Evolutionary conservation across 2,329 filamentous ascomycete species (phyloP).

Genomic region (Ceratocystis alfenasii): DNA sequence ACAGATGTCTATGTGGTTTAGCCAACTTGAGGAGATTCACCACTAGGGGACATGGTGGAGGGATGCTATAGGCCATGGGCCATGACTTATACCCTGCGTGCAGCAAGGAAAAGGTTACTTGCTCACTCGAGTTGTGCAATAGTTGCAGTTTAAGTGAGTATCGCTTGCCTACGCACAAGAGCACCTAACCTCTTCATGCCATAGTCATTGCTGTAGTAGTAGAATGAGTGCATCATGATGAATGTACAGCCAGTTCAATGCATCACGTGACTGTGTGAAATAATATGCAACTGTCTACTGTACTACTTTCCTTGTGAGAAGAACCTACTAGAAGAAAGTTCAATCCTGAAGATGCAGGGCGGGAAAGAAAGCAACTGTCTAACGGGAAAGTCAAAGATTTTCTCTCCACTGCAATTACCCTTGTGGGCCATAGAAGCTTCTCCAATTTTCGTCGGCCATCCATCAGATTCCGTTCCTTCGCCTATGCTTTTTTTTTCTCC

Average conservation of each 20-base stretch:
- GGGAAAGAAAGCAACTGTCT: not conserved
- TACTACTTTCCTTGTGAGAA: not conserved
- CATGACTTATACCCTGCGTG: not conserved
- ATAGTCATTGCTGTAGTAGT: no score
- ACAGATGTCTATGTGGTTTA: not conserved
- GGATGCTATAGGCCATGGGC: not conserved
- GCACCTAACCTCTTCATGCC: no score
- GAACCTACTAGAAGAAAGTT: constrained; percentile 4
- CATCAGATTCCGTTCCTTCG: constrained; percentile 11
- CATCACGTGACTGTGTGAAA: not conserved
- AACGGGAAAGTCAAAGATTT: not conserved
- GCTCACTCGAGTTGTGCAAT: not conserved
- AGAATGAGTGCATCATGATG: not conserved
- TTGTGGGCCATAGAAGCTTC: constrained; percentile 23
- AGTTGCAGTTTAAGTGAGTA: no score
- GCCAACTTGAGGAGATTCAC: not conserved
- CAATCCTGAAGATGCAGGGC: not conserved
- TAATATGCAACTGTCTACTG: not conserved
- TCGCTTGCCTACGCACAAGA: no score
- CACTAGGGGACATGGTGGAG: not conserved
- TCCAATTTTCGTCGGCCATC: constrained; percentile 23
- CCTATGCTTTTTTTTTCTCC: constrained; percentile 18
- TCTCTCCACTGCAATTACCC: not conserved
- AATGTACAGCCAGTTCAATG: not conserved
- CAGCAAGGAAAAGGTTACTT: not conserved